Base-by-base conservation (phyloP, 2,329 filamentous ascomycete species). In the Exophiala mesophila region DNA sequence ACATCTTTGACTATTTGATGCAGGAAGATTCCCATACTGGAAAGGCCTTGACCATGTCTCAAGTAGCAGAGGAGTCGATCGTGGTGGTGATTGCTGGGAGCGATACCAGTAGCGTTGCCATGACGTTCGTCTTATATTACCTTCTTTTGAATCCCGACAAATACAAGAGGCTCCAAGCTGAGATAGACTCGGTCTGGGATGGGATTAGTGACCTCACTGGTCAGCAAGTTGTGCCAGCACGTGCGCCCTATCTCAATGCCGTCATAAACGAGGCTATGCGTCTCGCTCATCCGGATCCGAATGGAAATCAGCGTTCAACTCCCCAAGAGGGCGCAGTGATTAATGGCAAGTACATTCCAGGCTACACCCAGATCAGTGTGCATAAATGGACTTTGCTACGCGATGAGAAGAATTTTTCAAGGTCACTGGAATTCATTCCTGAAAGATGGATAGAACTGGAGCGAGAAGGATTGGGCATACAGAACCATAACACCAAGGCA, bases 231-330 rank as follows among this genome's bases (percentile, higher is more conserved):
- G n/a, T n/a, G n/a, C n/a, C n/a, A n/a, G 23, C 23, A 12, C 23
- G 23, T 12, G 12, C 6, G 12, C 23, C 23, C 23, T 73, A 72
- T 39, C 58, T 72, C 53, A 47, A 59, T 5, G 70, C 69, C 2
- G 60, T 60, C 17, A 48, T 73, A 2, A 55, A 70, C 2, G 71
- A 74, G 51, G 55, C 58, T 1, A 54, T 74, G 19, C 59, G 72
- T 9, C 48, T 68, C 8, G 71, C 66, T 38, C 65, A 68, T 7
- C 61, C 63, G 30, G 42, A 57, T 2, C 43, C 47, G 2, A 16
- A 4, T 12, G 42, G 33, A 15, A 17, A 42, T 6, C 34, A 18
- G 2, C 24, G 50, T 4, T 13, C 32, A 1, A 73, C 21, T 3
- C 36, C 49, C 3, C 79, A 38, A 69, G 71, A 19, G 47, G 59